Evolutionary conservation across 805 yeast species (phyloP).

Genomic region (Metahyphopichia silvanorum): DNA sequence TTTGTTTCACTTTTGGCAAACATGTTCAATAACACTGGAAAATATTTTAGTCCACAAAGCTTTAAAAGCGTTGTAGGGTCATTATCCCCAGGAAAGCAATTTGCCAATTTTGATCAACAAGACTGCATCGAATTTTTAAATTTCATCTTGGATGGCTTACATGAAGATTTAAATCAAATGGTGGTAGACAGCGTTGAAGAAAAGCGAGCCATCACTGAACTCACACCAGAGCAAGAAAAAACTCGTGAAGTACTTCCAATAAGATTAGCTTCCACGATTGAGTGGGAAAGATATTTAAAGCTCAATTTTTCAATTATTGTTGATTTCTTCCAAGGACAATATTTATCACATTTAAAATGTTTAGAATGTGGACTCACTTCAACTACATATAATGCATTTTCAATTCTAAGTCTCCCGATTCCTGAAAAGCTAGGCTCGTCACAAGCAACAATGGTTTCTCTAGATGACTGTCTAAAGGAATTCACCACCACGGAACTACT

Average conservation of each 20-base stretch:
- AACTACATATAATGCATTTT: conserved; percentile 81
- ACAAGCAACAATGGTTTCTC: conserved; percentile 18
- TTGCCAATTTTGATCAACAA: conserved; percentile 70
- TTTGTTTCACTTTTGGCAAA: conserved; percentile 59
- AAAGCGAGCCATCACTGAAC: conserved; percentile 41
- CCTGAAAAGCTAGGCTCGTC: conserved; percentile 42
- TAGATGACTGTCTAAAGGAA: conserved; percentile 70
- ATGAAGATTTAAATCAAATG: conserved; percentile 80
- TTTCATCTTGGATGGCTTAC: conserved; percentile 70
- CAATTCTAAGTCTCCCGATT: conserved; percentile 76
- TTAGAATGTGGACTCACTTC: conserved; percentile 70
- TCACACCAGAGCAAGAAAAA: conserved; percentile 60
- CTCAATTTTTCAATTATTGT: conserved; percentile 78
- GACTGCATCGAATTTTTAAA: conserved; percentile 83
- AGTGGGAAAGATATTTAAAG: conserved; percentile 86
- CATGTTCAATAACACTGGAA: conserved; percentile 48
- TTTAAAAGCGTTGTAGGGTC: conserved; percentile 70
- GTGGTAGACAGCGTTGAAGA: conserved; percentile 26
- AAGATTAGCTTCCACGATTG: conserved; percentile 79
- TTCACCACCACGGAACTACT: conserved; percentile 73
- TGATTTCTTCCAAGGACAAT: conserved; percentile 86
- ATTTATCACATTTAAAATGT: conserved; percentile 74
- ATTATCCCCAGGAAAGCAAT: conserved; percentile 55
- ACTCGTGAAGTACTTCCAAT: conserved; percentile 70
- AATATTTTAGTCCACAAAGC: conserved; percentile 53